Percentiles rank a stretch among this genome's conserved stretches.
Conservation (phyloP, 164 flowering plant genomes). For the Vitis rupestris region DNA sequence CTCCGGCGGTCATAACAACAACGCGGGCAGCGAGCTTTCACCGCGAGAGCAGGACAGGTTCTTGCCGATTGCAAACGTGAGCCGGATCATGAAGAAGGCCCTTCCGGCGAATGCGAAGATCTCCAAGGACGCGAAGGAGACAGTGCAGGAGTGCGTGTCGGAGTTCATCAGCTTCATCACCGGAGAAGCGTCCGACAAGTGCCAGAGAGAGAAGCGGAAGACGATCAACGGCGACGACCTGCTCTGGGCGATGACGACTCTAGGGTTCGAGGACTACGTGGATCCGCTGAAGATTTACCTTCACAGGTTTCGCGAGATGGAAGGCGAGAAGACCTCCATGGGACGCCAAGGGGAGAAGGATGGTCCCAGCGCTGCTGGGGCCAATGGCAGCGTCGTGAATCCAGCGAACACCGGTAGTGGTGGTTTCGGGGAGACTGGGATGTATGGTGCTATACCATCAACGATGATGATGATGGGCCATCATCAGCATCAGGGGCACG, state of each 20-base stretch:
- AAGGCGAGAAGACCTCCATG: constrained; percentile 40
- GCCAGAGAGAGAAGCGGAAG: constrained; percentile 62
- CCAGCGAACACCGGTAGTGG: constrained; percentile 6
- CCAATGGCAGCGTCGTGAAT: constrained; percentile 11
- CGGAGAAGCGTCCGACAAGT: constrained; percentile 65
- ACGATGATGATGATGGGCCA: constrained; percentile 7
- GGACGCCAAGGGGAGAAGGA: constrained; percentile 18
- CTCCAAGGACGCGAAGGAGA: constrained; percentile 65
- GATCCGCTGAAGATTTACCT: constrained; percentile 56
- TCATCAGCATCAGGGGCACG: constrained; percentile 21
- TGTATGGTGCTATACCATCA: constrained; percentile 10
- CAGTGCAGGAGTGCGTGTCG: constrained; percentile 67
- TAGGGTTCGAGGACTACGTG: constrained; percentile 63
- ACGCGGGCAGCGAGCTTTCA: constrained; percentile 33
- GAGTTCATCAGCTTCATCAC: constrained; percentile 71
- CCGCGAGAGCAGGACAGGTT: constrained; percentile 58
- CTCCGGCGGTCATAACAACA: constrained; percentile 32
- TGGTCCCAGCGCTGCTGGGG: constrained; percentile 18
- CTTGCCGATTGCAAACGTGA: constrained; percentile 62
- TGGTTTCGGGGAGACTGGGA: constrained; percentile 15
- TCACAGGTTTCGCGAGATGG: constrained; percentile 50
- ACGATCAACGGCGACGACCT: constrained; percentile 68
- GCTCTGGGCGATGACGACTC: constrained; percentile 66
- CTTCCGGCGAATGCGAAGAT: constrained; percentile 64
- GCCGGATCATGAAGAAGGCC: constrained; percentile 63